Evolutionary conservation across 768 basidiomycete genomes (phyloP), one percentile per base, ranked within the genome.

Genomic region (Lactarius sanguifluus): DNA sequence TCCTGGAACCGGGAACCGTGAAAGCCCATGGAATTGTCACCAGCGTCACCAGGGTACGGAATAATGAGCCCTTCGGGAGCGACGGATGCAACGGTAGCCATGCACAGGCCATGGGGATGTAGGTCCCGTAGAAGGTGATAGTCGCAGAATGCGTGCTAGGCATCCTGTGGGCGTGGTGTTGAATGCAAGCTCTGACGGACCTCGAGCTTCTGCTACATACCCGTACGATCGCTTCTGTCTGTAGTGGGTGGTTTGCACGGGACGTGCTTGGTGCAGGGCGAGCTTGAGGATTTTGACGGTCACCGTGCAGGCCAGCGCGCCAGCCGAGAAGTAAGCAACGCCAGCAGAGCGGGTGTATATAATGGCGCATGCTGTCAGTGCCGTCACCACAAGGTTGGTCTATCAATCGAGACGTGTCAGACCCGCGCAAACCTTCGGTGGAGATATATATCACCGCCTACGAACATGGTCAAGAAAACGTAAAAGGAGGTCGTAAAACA

Each of bases 121-220:
- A 92, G 2, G 81, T 79, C 10, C 84, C 86, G 72, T 83, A 88
- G 76, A 81, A 92, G 2, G 81, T 80, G 70, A 90, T 89, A 6
- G 81, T 78, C 12, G 89, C 86, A 13, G 91, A 87, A 74, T 93
- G 91, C 6, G 91, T 92, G 68, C 88, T 90, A 6, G 91, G 91
- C 91, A 93, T 92, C 15, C 91, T 92, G 72, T 57, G 65, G 16
- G 28, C 8, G 56, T 10, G 9, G 32, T 47, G n/a, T 55, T 64
- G 36, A 23, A 57, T 28, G 55, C 16, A n/a, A 13, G 18, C 13
- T 52, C 10, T 28, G 1, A 30, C 5, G 43, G 54, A 45, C 16
- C 28, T 41, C 45, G 34, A 30, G 12, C 16, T n/a, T 28, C 23
- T 57, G 8, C 13, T 32, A 73, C 84, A 58, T 72, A 92, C 91